Base-by-base conservation (phyloP, 371 early-diverging fungal genomes). In the Mucor plumbeus region DNA sequence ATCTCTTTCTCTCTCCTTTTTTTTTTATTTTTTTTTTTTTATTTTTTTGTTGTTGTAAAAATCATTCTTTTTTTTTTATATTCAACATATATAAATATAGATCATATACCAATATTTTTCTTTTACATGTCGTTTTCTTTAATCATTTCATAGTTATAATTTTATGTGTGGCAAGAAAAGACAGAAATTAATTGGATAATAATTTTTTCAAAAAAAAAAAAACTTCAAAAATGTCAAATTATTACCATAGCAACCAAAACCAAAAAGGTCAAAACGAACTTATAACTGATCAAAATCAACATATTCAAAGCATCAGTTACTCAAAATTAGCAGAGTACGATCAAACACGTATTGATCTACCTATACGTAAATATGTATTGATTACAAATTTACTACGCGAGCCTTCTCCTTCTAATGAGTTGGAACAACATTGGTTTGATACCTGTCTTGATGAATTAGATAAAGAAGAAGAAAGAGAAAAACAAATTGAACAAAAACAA, bases 401-500 rank as follows among this genome's bases (percentile, higher is more conserved):
- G 26, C 57, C 64, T 17, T 26, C 40, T 5, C 36, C 48, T 4
- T 38, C 55, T 2, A 31, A 35, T 9, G 13, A 19, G 11, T 35
- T 55, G 21, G 73, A 72, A 41, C 73, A 72, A 9, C 44, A 72
- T 4, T 72, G 73, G 73, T 69, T 72, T 63, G 73, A 72, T 8
- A 55, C 62, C 40, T 72, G 73, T 59, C 19, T 72, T 6, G 55
- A 65, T 44, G 66, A 72, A 40, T 35, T 72, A 26, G 59, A 59
- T 13, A 54, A 62, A 44, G 72, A 72, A 55, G 48, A 48, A 21
- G 50, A 50, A 50, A 21, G 8, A 50, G 50, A 50, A 50, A 50
- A 26, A 50, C 21, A 50, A 21, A 10, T 50, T 21, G 50, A 50
- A 10, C 19, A 50, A 50, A 35, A 44, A n/a, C 17, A 54, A 9